Percentiles rank a stretch among this genome's conserved stretches.
phyloP scores from a whole-genome alignment of 192 early-diverging fungal genomes.

The Haplosporangium gracile region DNA sequence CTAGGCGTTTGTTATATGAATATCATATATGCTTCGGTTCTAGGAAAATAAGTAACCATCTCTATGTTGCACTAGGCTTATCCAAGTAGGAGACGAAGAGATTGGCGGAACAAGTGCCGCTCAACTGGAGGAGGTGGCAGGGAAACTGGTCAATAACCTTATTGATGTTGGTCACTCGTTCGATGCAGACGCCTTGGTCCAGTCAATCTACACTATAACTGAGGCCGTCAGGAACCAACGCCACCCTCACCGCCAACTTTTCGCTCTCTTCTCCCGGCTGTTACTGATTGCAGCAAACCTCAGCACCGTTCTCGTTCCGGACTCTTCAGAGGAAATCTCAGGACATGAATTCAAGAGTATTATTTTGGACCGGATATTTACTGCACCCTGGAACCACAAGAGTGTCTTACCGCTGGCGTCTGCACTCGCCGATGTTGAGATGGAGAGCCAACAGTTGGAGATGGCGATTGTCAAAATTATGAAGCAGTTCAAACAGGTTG shows the following conservation, averaged over 20 bases:
- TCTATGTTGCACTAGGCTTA: conserved; percentile 15
- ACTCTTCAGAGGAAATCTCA: conserved; percentile 33
- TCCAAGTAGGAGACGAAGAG: conserved; percentile 18
- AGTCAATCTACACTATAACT: conserved; percentile 38
- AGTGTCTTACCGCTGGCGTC: conserved; percentile 53
- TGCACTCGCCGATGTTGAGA: conserved; percentile 46
- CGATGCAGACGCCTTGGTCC: conserved; percentile 27
- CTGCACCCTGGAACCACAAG: conserved; percentile 42
- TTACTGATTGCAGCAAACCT: conserved; percentile 37
- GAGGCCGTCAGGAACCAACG: conserved; percentile 33
- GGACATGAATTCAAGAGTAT: conserved; percentile 50
- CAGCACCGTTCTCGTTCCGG: conserved; percentile 17
- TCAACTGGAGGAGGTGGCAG: conserved; percentile 29
- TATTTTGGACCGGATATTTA: conserved; percentile 54
- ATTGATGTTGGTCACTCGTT: conserved; percentile 48
- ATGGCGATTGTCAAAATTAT: conserved; percentile 51
- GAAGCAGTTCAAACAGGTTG: conserved; percentile 61
- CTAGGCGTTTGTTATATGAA: not conserved
- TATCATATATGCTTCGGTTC: not conserved
- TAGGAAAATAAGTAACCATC: not conserved
- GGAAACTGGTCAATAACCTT: conserved; percentile 36
- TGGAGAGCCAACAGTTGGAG: conserved; percentile 48
- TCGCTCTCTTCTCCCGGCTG: conserved; percentile 44
- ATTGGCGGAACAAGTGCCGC: conserved; percentile 2
- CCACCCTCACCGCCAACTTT: conserved; percentile 44